Conservation (phyloP, 192 early-diverging fungal species). For the Linnemannia elongata region DNA sequence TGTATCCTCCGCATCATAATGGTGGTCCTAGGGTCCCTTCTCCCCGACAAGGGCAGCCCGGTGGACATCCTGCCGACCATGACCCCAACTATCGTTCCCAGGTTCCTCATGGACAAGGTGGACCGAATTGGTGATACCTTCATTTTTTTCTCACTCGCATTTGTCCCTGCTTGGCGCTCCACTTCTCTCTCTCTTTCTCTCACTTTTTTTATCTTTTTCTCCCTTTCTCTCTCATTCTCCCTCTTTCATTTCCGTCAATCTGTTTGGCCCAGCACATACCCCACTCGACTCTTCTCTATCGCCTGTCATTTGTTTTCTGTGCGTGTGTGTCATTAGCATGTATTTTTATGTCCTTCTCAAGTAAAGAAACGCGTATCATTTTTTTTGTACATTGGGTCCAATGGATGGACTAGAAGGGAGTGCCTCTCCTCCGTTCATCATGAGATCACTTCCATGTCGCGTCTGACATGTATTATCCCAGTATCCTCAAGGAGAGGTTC, state of each 20-base stretch:
- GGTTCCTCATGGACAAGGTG: slow-evolving; percentile 25
- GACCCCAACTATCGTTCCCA: slow-evolving; percentile 43
- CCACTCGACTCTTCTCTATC: background rate
- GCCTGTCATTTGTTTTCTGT: slow-evolving; percentile 4
- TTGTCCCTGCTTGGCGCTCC: background rate
- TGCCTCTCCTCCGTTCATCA: no score
- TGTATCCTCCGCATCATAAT: slow-evolving; percentile 16
- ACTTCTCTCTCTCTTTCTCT: background rate
- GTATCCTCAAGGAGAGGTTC: no score
- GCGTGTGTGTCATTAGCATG: slow-evolving; percentile 9
- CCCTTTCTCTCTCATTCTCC: background rate
- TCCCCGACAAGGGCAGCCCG: slow-evolving; percentile 30
- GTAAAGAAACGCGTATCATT: slow-evolving; percentile 5
- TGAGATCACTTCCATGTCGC: no score
- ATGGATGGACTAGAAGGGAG: background rate
- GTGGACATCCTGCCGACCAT: slow-evolving; percentile 34
- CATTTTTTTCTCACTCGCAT: background rate
- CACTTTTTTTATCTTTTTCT: no score
- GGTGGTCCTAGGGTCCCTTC: slow-evolving; percentile 21
- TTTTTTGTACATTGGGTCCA: background rate
- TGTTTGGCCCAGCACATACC: slow-evolving; percentile 1
- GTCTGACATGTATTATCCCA: no score
- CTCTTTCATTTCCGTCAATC: background rate
- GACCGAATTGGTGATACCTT: slow-evolving; percentile 22
- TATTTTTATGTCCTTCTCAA: slow-evolving; percentile 5